Evolutionary conservation across 148 eudicot genomes (phyloP), one percentile per base, ranked within the genome.

Genomic region (Rhododendron mucronatum): DNA sequence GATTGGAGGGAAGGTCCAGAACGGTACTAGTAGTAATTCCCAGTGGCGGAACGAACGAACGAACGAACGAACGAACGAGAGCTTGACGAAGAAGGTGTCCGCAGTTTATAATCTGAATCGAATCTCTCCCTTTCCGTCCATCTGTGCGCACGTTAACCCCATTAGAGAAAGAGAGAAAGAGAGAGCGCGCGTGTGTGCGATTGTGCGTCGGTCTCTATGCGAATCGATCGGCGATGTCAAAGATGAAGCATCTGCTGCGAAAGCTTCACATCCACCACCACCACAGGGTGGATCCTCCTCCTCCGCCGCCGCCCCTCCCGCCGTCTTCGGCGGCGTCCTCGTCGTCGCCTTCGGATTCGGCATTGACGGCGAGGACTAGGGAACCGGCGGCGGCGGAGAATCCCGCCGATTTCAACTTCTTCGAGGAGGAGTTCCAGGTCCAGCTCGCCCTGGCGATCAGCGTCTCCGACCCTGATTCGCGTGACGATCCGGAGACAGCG

Each of bases 371-470:
- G 67, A 81, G 67, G 20, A 81, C 78, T 16, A 75, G 51, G 39
- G 81, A 82, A 16, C 44, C 87, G 28, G 4, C 71, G 61, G 21
- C 1, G 80, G 82, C 74, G 82, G 85, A 45, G 41, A 87, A 67
- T 33, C 37, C 85, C 21, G 82, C 39, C 18, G 93, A 91, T 78
- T 94, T 92, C 50, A 92, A 90, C 89, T 93, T 90, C 88, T 88
- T 95, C 11, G 98, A 96, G 84, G 99, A 96, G 88, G 99, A 96
- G 91, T 96, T 92, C 89, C 97, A 96, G 89, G 91, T 96, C 75
- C 97, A 96, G 82, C 91, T 96, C 87, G 99, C 99, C 82, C 83
- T 96, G 88, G 99, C 98, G 87, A 89, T 96, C 13, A 96, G 98
- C 67, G 98, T 91, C 6, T 96, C 98, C 35, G 97, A 90, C 86